Evolutionary conservation across 805 yeast genomes (phyloP), one percentile per base, ranked within the genome.

Genomic region (Monosporozyma unispora): DNA sequence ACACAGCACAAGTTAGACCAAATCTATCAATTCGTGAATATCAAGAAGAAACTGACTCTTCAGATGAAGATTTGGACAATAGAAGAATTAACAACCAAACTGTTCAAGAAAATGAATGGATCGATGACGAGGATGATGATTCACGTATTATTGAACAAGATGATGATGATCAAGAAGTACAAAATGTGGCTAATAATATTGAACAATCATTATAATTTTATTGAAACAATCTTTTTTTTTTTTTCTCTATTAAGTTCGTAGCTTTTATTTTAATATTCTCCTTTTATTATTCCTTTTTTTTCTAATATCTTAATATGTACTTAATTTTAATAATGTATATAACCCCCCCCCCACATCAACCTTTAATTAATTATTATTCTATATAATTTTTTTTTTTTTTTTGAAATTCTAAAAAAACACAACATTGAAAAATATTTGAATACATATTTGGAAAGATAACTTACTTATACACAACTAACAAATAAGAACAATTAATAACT

Each of bases 1-100:
- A 85, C 62, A 72, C 81, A 51, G 91, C 95, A 59, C 87, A 77
- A 58, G 88, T 85, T 54, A 84, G 80, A 71, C 93, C 95, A 68
- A 80, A 90, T 55, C 76, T 85, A 66, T 78, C 86, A 42, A 79
- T 85, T 64, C 74, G 75, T 54, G 69, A 77, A 55, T 78, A 73
- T 37, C 71, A 70, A 44, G 74, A 73, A 51, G 80, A 70, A 52
- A 76, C 76, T 2, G 50, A 71, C 50, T 67, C 76, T 55, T 77
- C 74, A 48, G 54, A 49, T 10, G 82, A 76, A 58, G 79, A 77
- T 53, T 75, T 66, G 44, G 54, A 49, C 45, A n/a, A n/a, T n/a
- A n/a, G n/a, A n/a, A n/a, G n/a, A 52, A 42, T 19, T 47, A 45
- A 28, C 58, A 57, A n/a, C 28, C 54, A 53, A 29, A 54, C 27